Conservation (phyloP, 1,139 yeast genomes). For the Saccharomyces hybrid region DNA sequence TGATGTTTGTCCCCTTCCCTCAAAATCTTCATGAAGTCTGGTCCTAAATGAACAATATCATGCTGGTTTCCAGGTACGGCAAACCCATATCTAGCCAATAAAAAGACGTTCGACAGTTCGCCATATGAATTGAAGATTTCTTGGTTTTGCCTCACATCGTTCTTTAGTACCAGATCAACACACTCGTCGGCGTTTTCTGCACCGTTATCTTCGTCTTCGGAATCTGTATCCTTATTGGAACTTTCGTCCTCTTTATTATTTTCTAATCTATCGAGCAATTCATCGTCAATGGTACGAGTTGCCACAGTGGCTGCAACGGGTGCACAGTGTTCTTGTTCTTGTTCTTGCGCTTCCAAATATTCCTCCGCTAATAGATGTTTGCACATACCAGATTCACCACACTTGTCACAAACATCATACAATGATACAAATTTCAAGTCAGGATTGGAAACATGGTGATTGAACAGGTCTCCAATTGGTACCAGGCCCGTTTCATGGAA, state of each 20-base stretch:
- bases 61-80: conserved; percentile 47
- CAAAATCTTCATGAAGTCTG: conserved; percentile 1
- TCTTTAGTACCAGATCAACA: conserved; percentile 49
- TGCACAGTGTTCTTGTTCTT: conserved; percentile 13
- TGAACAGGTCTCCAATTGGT: conserved; percentile 88
- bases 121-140: conserved; percentile 81
- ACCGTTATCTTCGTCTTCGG: conserved; percentile 18
- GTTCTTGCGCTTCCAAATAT: conserved; percentile 16
- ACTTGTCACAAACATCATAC: conserved; percentile 60
- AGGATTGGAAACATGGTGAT: conserved; percentile 51
- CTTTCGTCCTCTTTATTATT: conserved; percentile 11
- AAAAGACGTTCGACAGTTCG: conserved; percentile 55
- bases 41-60: conserved; percentile 50
- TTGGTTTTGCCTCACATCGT: conserved; percentile 37
- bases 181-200: conserved; percentile 37
- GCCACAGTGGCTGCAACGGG: conserved; percentile 29
- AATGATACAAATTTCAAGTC: conserved; percentile 69
- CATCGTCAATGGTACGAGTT: conserved; percentile 29
- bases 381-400: conserved; percentile 63
- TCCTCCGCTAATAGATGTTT: conserved; percentile 35
- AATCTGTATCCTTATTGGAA: conserved; percentile 14
- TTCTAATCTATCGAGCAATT: conserved; percentile 21
- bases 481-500: conserved; percentile 71
- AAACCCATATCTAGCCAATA: conserved; percentile 73
- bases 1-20: conserved; percentile 31